Evolutionary conservation across 192 early-diverging fungal genomes (phyloP), one percentile per base, ranked within the genome.

Genomic region (Allomyces arbusculus): DNA sequence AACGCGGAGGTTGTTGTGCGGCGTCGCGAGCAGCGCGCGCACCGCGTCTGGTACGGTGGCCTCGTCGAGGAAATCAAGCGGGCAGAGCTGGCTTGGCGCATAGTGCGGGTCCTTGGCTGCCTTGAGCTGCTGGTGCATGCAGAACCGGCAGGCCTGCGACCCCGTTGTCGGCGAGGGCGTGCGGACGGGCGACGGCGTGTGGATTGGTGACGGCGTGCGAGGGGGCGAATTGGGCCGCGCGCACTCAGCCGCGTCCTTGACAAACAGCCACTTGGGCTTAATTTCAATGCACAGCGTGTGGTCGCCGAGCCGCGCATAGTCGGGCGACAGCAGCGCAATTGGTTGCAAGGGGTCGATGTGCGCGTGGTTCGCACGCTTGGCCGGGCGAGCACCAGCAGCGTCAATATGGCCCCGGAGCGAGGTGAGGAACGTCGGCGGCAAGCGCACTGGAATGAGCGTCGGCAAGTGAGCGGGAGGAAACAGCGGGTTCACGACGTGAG

Each of bases 101-200:
- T 43, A 61, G 8, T 75, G 66, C 20, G 58, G 66, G 19, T 66
- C 64, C 26, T 69, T 68, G 4, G 69, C 69, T 19, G 69, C 70
- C 70, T 88, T 86, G 14, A 64, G 68, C 40, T 79, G 67, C 66
- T 89, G 81, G 64, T 90, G 80, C 87, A 90, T 87, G 72, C 89
- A 90, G 69, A 82, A 87, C 5, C 85, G 82, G 63, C 89, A 90
- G 12, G 81, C 80, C 16, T 40, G 33, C 33, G 33, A 40, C 33
- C 33, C 33, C 5, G 33, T 7, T 7, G 33, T 8, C 8, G 33
- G 33, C 33, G 33, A 40, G 33, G 33, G 33, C 7, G 33, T 40
- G 33, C 33, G 33, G 33, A 19, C 64, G 69, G 67, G 87, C 88
- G 33, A 80, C 75, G 19, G 63, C 68, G 24, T 74, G 65, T 19